Percentiles rank a stretch among this genome's conserved stretches.
Conservation (phyloP, 148 eudicot genomes). For the Rhododendron mucronatum region DNA sequence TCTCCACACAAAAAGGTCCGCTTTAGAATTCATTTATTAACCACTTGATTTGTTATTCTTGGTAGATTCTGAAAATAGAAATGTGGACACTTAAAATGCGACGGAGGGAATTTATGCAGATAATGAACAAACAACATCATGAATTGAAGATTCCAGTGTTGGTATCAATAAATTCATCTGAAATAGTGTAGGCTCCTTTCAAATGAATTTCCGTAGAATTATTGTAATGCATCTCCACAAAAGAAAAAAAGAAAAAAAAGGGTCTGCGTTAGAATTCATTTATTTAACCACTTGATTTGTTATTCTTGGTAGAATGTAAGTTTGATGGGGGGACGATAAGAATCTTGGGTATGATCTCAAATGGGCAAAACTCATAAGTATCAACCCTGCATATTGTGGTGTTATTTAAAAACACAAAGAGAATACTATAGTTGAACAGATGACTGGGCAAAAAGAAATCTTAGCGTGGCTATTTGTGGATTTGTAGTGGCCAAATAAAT, state of each 20-base stretch:
- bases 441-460: neutral
- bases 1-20: neutral
- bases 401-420: neutral
- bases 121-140: neutral
- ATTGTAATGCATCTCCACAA: neutral
- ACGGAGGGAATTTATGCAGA: no score
- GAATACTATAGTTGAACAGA: neutral
- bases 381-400: neutral
- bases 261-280: neutral
- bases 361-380: neutral
- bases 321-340: neutral
- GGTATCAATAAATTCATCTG: neutral
- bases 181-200: neutral
- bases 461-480: neutral
- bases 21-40: neutral
- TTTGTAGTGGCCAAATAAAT: neutral
- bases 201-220: neutral
- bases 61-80: no score
- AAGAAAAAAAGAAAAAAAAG: neutral
- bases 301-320: neutral
- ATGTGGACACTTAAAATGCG: no score
- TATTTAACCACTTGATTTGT: neutral
- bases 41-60: neutral
- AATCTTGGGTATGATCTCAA: neutral
- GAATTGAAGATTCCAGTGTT: neutral